A percentile compares a stretch with the other conserved stretches of the same genome.
Conservation (phyloP, 768 basidiomycete species). For the Udeniomyces megalosporus region DNA sequence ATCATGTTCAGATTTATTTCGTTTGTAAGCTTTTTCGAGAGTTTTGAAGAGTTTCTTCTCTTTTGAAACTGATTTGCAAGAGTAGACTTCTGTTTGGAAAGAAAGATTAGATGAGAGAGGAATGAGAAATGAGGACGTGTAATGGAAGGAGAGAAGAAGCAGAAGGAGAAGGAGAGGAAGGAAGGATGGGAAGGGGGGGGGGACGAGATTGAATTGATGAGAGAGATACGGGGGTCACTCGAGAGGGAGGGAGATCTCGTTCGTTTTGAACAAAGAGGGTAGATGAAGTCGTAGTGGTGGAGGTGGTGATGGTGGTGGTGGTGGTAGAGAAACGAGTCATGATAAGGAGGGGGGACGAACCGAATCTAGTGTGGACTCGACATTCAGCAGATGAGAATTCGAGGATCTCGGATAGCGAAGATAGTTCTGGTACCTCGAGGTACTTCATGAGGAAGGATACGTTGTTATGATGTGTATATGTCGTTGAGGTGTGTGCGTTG, state of each 20-base stretch:
- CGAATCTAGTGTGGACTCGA: constrained; percentile 76
- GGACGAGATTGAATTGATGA: background rate
- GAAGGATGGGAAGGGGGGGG: background rate
- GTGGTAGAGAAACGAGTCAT: background rate
- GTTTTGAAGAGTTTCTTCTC: constrained; percentile 92
- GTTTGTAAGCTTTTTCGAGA: constrained; percentile 65
- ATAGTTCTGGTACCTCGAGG: constrained; percentile 66
- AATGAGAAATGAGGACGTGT: background rate
- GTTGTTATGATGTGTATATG: background rate
- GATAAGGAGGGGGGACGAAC: background rate
- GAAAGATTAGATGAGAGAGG: background rate
- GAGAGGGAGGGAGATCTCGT: background rate
- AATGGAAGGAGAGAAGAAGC: background rate
- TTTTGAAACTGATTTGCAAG: constrained; percentile 89
- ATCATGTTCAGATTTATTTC: constrained; percentile 42
- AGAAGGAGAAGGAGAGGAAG: background rate
- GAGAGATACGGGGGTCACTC: too few relatives aligned
- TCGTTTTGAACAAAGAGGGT: background rate
- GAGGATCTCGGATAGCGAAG: constrained; percentile 58
- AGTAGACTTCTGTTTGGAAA: constrained; percentile 59
- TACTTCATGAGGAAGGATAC: constrained; percentile 55
- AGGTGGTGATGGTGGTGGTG: background rate
- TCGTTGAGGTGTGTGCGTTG: background rate
- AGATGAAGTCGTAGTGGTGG: background rate
- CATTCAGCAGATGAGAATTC: constrained; percentile 35